phyloP scores from a whole-genome alignment of 2,329 filamentous ascomycete species.

The Microascus cirrosus region DNA sequence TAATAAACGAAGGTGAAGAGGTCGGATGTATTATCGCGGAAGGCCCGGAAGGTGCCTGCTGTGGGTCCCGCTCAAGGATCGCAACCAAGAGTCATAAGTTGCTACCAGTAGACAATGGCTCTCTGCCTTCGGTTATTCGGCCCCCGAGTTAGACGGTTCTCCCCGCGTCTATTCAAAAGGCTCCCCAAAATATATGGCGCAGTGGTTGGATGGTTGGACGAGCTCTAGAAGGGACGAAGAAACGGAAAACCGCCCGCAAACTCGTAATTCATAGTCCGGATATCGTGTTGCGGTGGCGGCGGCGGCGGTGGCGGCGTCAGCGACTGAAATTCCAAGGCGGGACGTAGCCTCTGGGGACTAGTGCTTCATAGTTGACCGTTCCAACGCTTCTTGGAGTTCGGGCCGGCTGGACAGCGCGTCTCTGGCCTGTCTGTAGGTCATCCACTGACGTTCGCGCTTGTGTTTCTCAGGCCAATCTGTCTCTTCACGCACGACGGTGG shows the following conservation, averaged over 20 bases:
- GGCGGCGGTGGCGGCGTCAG: no score
- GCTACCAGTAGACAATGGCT: no score
- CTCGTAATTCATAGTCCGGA: not conserved
- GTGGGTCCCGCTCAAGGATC: not conserved
- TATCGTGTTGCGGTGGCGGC: not conserved
- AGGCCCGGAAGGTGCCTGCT: not conserved
- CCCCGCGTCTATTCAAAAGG: no score
- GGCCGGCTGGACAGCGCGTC: constrained; percentile 67
- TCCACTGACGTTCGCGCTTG: constrained; percentile 86
- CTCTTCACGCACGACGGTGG: constrained; percentile 76
- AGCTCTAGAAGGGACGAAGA: not conserved
- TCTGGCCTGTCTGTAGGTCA: constrained; percentile 72
- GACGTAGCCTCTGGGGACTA: constrained; percentile 4
- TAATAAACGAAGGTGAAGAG: not conserved
- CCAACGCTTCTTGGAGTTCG: constrained; percentile 79
- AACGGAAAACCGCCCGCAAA: not conserved
- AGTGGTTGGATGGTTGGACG: no score
- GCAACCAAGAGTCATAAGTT: not conserved
- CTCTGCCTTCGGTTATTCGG: no score
- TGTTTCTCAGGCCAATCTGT: constrained; percentile 86
- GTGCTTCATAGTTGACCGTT: constrained; percentile 55
- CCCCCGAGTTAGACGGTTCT: no score
- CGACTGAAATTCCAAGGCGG: not conserved
- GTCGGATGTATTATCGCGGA: not conserved
- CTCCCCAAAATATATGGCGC: no score